Conservation (phyloP, 108 stramenopile genomes). For the Fragilaria radians region DNA sequence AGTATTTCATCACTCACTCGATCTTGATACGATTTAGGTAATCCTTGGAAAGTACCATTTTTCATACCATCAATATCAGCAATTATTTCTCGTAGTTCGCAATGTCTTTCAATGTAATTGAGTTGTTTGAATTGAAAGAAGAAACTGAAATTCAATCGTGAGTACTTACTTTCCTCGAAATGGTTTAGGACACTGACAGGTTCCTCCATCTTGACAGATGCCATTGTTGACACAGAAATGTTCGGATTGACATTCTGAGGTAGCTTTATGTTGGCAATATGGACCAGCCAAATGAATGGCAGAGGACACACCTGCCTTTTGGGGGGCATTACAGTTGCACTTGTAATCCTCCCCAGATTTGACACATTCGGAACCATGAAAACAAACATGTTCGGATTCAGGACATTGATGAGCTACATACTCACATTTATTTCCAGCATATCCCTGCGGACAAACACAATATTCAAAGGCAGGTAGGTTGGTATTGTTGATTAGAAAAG, state of each 20-base stretch:
- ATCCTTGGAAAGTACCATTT: not conserved
- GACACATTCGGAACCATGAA: not conserved
- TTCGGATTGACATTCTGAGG: not conserved
- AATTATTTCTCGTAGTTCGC: not conserved
- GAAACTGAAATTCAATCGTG: not conserved
- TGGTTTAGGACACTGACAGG: not conserved
- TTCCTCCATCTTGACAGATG: not conserved
- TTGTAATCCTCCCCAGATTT: not conserved
- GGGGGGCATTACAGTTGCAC: not conserved
- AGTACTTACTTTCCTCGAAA: not conserved
- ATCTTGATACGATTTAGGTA: not conserved
- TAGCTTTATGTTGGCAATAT: not conserved
- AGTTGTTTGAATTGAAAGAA: not conserved
- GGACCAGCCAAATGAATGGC: no score
- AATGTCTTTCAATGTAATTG: not conserved
- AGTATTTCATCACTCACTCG: not conserved
- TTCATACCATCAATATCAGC: constrained; percentile 1
- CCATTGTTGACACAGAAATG: not conserved
- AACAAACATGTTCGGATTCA: not conserved
- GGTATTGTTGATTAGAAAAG: not conserved
- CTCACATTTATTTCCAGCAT: not conserved
- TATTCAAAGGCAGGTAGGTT: not conserved
- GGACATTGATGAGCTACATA: not conserved
- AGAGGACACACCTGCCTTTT: not conserved
- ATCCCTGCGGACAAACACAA: not conserved